Conservation (phyloP, 805 yeast species). For the Candida krabiensis region DNA sequence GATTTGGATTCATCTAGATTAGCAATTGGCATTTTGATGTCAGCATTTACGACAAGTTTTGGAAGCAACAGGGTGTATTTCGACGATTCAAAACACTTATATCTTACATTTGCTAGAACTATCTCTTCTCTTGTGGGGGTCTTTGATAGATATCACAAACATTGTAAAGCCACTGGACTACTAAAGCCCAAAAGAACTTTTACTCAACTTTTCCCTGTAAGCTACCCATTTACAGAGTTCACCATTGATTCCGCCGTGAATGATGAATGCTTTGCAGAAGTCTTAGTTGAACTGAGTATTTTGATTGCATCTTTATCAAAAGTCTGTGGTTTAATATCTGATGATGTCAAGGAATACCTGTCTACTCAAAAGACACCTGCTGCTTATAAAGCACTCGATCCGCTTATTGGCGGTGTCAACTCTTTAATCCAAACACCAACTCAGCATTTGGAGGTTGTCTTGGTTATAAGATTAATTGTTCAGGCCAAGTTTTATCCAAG, state of each 20-base stretch:
- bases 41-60: conserved; percentile 39
- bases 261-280: conserved; percentile 68
- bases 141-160: conserved; percentile 53
- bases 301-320: conserved; percentile 57
- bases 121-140: conserved; percentile 54
- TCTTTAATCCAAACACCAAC: conserved; percentile 7
- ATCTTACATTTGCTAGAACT: conserved; percentile 50
- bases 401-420: conserved; percentile 11
- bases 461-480: conserved; percentile 46
- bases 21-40: conserved; percentile 57
- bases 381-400: conserved; percentile 11
- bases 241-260: conserved; percentile 75
- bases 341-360: conserved; percentile 7
- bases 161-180: conserved; percentile 42
- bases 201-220: conserved; percentile 66
- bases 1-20: conserved; percentile 64
- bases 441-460: conserved; percentile 18
- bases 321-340: conserved; percentile 13
- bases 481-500: conserved; percentile 63
- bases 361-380: conserved; percentile 4
- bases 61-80: conserved; percentile 24
- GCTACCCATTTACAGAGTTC: conserved; percentile 60
- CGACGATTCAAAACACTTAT: conserved; percentile 34
- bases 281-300: conserved; percentile 66
- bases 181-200: conserved; percentile 60